Percentiles rank a stretch among this genome's conserved stretches.
Conservation (phyloP, 139 green algal species). For the Ulvella scutata region DNA sequence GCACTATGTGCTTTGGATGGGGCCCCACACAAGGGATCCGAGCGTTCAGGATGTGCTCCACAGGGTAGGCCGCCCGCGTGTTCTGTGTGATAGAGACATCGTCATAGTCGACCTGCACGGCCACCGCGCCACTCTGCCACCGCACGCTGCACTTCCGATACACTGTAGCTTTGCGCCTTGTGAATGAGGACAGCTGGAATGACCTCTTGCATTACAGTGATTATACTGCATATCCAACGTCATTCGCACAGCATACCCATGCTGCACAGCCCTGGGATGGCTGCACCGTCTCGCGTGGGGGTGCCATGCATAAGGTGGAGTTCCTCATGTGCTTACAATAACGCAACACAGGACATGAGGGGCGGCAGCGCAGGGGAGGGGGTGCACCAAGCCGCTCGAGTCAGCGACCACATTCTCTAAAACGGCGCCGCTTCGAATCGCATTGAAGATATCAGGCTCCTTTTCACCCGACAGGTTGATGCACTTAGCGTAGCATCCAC, state of each 20-base stretch:
- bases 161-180: too few species aligned
- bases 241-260: too few species aligned
- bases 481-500: conserved; percentile 91
- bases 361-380: too few species aligned
- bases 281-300: too few species aligned
- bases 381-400: conserved; percentile 10
- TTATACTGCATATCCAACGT: too few species aligned
- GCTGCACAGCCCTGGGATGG: too few species aligned
- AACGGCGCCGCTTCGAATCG: conserved; percentile 75
- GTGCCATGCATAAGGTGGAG: too few species aligned
- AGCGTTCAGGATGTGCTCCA: conserved; percentile 87
- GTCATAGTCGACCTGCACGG: conserved; percentile 22
- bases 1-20: conserved; percentile 82
- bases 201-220: too few species aligned
- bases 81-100: conserved; percentile 71
- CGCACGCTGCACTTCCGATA: too few species aligned
- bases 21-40: conserved; percentile 71
- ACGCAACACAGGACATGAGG: too few species aligned
- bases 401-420: conserved; percentile 92
- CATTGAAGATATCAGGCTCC: conserved; percentile 83
- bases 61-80: conserved; percentile 86
- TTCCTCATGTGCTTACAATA: too few species aligned
- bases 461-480: conserved; percentile 50
- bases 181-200: too few species aligned
- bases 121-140: neutral